These are phyloP conservation scores for Leersia perrieri DNA, from an alignment of 176 grass and related monocot genomes.

Conservation along the genomic window DNA sequence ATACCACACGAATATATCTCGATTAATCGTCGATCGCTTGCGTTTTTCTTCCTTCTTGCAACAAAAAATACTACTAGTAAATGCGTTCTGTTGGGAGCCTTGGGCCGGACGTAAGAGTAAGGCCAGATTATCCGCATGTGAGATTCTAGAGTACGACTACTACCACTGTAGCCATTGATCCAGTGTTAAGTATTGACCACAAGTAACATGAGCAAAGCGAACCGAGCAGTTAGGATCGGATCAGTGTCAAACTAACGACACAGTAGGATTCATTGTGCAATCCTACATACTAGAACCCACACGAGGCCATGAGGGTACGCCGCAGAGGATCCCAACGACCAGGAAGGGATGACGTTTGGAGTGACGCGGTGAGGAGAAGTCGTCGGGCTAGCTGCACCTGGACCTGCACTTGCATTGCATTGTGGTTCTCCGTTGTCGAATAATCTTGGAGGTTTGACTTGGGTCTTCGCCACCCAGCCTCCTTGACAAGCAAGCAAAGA, in stretches of 20 bases:
- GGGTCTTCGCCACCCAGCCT: background rate
- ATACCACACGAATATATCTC: too few species aligned
- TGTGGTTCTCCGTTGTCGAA: background rate
- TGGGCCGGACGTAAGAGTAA: too few species aligned
- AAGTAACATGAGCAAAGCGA: background rate
- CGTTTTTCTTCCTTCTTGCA: too few species aligned
- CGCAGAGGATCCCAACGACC: conserved; percentile 23
- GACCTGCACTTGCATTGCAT: too few species aligned
- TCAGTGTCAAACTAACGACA: background rate
- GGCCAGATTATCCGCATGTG: background rate
- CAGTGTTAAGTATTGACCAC: conserved; percentile 3
- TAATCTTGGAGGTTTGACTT: conserved; percentile 31
- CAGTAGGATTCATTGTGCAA: conserved; percentile 13
- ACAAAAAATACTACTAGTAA: too few species aligned
- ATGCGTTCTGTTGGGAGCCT: too few species aligned
- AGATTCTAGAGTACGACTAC: conserved; percentile 1
- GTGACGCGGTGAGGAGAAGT: conserved; percentile 41
- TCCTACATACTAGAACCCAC: fast-evolving
- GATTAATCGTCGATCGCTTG: too few species aligned
- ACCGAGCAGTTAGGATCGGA: background rate
- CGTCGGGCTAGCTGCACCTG: background rate
- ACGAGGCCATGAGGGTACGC: fast-evolving
- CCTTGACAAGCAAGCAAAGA: conserved; percentile 18
- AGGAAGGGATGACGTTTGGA: conserved; percentile 45
- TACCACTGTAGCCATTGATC: background rate